Percentiles rank a stretch among this genome's conserved stretches.
Evolutionary conservation across 805 yeast species (phyloP).

Genomic region (Brettanomyces naardenensis): DNA sequence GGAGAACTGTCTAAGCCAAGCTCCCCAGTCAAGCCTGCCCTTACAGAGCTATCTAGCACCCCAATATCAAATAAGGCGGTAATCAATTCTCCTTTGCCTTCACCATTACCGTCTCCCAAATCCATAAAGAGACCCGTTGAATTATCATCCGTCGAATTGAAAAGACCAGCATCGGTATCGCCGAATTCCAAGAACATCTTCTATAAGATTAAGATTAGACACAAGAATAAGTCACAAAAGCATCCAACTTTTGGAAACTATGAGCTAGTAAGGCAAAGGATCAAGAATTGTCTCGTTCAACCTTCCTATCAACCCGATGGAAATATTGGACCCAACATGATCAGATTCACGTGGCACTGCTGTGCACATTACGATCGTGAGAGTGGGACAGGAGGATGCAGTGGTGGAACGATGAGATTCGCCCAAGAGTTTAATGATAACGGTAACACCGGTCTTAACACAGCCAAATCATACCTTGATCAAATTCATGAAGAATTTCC

Average conservation of each 20-base stretch:
- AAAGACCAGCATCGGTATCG: not conserved
- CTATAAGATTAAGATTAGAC: slow-evolving; percentile 23
- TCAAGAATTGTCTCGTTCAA: slow-evolving; percentile 24
- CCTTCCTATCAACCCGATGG: slow-evolving; percentile 49
- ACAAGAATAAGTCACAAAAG: slow-evolving; percentile 11
- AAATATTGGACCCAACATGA: slow-evolving; percentile 69
- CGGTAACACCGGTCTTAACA: slow-evolving; percentile 57
- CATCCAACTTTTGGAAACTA: slow-evolving; percentile 24
- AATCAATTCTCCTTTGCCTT: not conserved
- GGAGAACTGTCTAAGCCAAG: slow-evolving; percentile 5
- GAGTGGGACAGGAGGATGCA: slow-evolving; percentile 52
- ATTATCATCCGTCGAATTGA: not conserved
- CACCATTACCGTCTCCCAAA: not conserved
- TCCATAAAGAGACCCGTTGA: not conserved
- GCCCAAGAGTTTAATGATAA: slow-evolving; percentile 47
- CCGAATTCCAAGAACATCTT: slow-evolving; percentile 6
- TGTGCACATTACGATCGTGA: slow-evolving; percentile 71
- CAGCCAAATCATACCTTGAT: slow-evolving; percentile 48
- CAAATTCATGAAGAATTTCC: slow-evolving; percentile 50
- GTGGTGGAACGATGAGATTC: slow-evolving; percentile 60
- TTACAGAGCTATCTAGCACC: slow-evolving; percentile 6
- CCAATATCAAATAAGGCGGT: slow-evolving; percentile 3
- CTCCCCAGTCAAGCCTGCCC: slow-evolving; percentile 4
- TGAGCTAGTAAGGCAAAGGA: slow-evolving; percentile 29
- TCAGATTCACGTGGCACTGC: slow-evolving; percentile 82